Conservation (phyloP, 768 basidiomycete species). For the Candolleomyces aberdarensis region DNA sequence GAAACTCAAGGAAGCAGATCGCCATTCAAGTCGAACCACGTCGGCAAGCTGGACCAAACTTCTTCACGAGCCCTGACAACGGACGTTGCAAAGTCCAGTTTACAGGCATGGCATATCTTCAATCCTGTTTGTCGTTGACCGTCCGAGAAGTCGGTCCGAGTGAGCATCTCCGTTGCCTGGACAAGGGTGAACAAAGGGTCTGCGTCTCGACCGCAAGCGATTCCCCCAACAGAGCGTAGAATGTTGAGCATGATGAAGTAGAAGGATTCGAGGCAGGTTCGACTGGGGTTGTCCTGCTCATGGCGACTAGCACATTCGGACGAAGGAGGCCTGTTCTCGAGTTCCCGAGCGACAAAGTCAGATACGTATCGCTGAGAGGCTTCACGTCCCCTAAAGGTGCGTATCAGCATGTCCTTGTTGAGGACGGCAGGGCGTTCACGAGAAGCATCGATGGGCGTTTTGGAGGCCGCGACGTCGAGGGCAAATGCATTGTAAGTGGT, state of each 20-base stretch:
- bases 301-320: slow-evolving; percentile 42
- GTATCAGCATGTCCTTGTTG: slow-evolving; percentile 4
- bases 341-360: slow-evolving; percentile 54
- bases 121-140: slow-evolving; percentile 49
- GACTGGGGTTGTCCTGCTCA: slow-evolving; percentile 26
- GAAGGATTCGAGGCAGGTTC: slow-evolving; percentile 62
- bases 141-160: slow-evolving; percentile 66
- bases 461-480: slow-evolving; percentile 19
- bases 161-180: slow-evolving; percentile 71
- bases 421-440: neutral
- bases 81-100: slow-evolving; percentile 47
- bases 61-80: slow-evolving; percentile 48
- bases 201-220: slow-evolving; percentile 68
- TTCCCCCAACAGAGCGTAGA: slow-evolving; percentile 66
- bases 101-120: slow-evolving; percentile 29
- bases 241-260: slow-evolving; percentile 76
- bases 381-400: slow-evolving; percentile 64
- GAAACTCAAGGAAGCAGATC: neutral
- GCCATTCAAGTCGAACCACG: slow-evolving; percentile 55
- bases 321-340: slow-evolving; percentile 48
- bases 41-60: slow-evolving; percentile 59
- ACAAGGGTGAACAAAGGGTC: slow-evolving; percentile 68
- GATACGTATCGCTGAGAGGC: slow-evolving; percentile 59
- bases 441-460: neutral
- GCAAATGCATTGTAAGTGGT: slow-evolving; percentile 32